phyloP scores from a whole-genome alignment of 371 early-diverging fungal genomes.

The Vairimorpha necatrix region DNA sequence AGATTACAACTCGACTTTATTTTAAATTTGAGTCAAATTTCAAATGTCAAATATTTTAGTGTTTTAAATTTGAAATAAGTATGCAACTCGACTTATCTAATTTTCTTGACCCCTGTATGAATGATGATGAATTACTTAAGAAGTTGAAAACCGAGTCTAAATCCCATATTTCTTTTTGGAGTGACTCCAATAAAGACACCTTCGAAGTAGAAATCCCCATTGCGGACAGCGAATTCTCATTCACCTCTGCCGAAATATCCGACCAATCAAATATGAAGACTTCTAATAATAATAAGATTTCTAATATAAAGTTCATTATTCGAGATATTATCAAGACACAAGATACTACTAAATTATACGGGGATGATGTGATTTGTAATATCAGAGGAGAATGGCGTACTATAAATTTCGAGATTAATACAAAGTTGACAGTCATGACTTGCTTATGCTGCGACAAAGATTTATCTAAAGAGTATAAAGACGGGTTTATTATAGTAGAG shows the following conservation, averaged over 20 bases:
- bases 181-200: neutral
- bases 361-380: conserved; percentile 24
- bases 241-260: conserved; percentile 5
- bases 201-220: neutral
- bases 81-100: no score
- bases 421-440: conserved; percentile 11
- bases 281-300: neutral
- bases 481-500: neutral
- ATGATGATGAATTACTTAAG: neutral
- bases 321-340: neutral
- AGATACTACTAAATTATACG: neutral
- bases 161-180: conserved; percentile 8
- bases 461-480: neutral
- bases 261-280: neutral
- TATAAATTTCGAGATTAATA: conserved; percentile 17
- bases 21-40: no score
- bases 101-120: neutral
- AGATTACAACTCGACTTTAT: no score
- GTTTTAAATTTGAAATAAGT: no score
- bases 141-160: neutral
- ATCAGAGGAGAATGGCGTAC: conserved; percentile 29
- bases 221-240: neutral
- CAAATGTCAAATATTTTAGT: no score
- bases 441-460: conserved; percentile 29
- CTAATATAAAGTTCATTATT: conserved; percentile 18